These are phyloP conservation scores for Dictyostelium brefeldianum DNA, from an alignment of 78 protist genomes.

Conservation along the genomic window DNA sequence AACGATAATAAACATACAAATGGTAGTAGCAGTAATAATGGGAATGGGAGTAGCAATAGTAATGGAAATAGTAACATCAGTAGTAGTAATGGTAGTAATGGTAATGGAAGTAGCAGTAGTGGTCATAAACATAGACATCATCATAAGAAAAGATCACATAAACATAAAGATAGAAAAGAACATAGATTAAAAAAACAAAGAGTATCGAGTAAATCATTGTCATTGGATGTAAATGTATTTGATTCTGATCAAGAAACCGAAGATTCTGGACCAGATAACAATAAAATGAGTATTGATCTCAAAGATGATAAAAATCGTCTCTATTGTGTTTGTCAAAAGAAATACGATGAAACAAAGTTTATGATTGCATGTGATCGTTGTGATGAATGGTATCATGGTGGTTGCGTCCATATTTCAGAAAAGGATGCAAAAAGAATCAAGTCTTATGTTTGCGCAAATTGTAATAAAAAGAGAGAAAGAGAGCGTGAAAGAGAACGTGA, in stretches of 20 bases:
- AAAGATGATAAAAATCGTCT: slow-evolving; percentile 26
- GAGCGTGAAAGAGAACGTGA: slow-evolving; percentile 2
- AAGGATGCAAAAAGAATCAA: slow-evolving; percentile 75
- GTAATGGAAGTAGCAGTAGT: not conserved
- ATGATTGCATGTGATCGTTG: slow-evolving; percentile 84
- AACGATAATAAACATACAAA: not conserved
- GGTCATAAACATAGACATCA: slow-evolving; percentile 4
- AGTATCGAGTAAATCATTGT: not conserved
- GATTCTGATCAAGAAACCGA: slow-evolving; percentile 24
- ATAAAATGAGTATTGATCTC: not conserved
- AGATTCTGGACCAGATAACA: slow-evolving; percentile 27
- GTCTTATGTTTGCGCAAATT: slow-evolving; percentile 61
- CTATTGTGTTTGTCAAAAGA: slow-evolving; percentile 62
- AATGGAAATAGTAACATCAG: not conserved
- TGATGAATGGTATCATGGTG: slow-evolving; percentile 87
- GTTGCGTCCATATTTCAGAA: slow-evolving; percentile 76
- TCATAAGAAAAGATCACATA: slow-evolving; percentile 27
- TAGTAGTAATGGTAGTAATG: not conserved
- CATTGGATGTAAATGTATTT: not conserved
- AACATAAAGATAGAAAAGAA: slow-evolving; percentile 33
- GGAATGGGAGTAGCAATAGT: not conserved
- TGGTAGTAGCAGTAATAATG: not conserved
- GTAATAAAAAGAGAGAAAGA: slow-evolving; percentile 32
- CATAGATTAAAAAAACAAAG: slow-evolving; percentile 20
- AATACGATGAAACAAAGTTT: slow-evolving; percentile 61